Base-by-base conservation (phyloP, 1,139 yeast species). In the Taphrina wiesneri region DNA sequence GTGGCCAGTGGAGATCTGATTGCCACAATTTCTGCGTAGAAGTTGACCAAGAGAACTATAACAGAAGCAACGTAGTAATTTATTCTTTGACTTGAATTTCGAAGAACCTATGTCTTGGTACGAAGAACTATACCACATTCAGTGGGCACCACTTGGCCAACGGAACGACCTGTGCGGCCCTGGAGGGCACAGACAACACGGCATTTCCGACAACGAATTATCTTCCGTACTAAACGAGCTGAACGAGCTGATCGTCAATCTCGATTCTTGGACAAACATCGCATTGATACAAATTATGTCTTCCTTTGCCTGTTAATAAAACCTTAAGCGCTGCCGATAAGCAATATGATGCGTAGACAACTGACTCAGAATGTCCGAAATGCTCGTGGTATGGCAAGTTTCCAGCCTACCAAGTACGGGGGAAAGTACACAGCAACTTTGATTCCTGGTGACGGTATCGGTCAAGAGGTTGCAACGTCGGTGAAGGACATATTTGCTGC, bases 391-490 rank as follows among this genome's bases (percentile, higher is more conserved):
- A 54, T 54, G 59, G 59, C 86, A 75, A 76, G 85, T 70, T 84
- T 84, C 70, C 81, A 87, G 74, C 96, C 96, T 75, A 89, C 89
- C 83, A 89, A 90, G 81, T 91, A 90, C 80, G 98, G 98, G 73
- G 96, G 97, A 71, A 87, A 87, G 77, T 92, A 85, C 83, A 72
- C 73, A n/a, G 73, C 71, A 28, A 71, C 73, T 6, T 56, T 93
- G 77, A 88, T 93, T 74, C 98, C 98, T 70, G 93, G 86, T 74
- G 99, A 93, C 77, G 99, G 99, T 85, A 88, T 92, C 72, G 99
- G 99, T 79, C 88, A 87, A 77, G 97, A 93, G 82, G 90, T 91
- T 78, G 88, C 98, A 69, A 95, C 89, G 78, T 88, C 97, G 45
- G 99, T 93, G 70, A 86, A 88, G 79, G 85, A 90, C 73, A 89